Percentiles rank a stretch among this genome's conserved stretches.
These are phyloP conservation scores for Balansia obtecta DNA, from an alignment of 2,329 filamentous ascomycete species.

Conservation along the genomic window DNA sequence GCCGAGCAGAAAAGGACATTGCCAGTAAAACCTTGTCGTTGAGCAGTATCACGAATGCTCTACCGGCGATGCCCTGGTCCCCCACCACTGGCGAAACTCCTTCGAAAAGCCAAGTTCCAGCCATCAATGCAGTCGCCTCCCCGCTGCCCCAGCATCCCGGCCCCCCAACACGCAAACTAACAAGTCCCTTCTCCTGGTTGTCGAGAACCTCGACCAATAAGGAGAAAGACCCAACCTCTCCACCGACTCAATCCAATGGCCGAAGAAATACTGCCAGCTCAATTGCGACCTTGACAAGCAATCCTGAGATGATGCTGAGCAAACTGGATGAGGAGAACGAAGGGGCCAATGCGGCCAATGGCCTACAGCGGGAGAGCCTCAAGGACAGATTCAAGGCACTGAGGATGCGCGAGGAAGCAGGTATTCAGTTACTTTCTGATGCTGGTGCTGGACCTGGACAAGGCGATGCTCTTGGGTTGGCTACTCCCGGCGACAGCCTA, in stretches of 20 bases:
- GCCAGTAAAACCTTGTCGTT: slow-evolving; percentile 47
- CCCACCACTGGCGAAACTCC: slow-evolving; percentile 40
- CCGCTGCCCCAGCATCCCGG: slow-evolving; percentile 16
- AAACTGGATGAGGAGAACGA: slow-evolving; percentile 63
- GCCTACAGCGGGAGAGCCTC: slow-evolving; percentile 46
- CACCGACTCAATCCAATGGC: slow-evolving; percentile 33
- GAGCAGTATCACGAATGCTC: slow-evolving; percentile 58
- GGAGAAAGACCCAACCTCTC: slow-evolving; percentile 42
- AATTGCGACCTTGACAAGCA: slow-evolving; percentile 65
- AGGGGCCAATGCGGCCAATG: slow-evolving; percentile 29
- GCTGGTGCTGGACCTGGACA: slow-evolving; percentile 41
- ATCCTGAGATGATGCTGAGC: slow-evolving; percentile 67
- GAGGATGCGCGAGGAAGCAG: slow-evolving; percentile 60
- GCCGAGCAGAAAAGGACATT: slow-evolving; percentile 23
- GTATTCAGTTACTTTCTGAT: slow-evolving; percentile 36
- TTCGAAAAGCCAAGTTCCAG: slow-evolving; percentile 30
- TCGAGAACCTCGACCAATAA: slow-evolving; percentile 54
- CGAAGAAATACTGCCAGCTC: slow-evolving; percentile 69
- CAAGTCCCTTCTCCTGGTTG: slow-evolving; percentile 79
- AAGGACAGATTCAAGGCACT: slow-evolving; percentile 71
- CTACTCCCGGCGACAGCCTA: slow-evolving; percentile 14
- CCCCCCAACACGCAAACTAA: slow-evolving; percentile 55
- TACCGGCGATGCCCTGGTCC: slow-evolving; percentile 64
- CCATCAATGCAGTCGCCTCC: slow-evolving; percentile 18
- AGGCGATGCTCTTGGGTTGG: slow-evolving; percentile 14